Conservation (phyloP, 495 filamentous ascomycete genomes). For the Pyrenula aspistea region DNA sequence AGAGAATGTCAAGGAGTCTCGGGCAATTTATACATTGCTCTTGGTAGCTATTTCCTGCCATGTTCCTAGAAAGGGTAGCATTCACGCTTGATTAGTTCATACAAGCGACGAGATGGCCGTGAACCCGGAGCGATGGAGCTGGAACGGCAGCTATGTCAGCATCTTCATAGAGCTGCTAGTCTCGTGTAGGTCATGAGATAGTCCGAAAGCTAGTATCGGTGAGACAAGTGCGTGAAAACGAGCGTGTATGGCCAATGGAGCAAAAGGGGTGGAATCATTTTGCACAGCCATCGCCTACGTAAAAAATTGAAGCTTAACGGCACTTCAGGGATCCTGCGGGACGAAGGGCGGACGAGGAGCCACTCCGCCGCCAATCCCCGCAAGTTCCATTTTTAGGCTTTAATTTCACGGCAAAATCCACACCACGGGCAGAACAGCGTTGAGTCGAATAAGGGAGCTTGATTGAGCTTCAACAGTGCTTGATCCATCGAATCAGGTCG, state of each 20-base stretch:
- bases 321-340: neutral
- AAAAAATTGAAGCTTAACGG: neutral
- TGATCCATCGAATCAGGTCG: no score
- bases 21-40: neutral
- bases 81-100: no score
- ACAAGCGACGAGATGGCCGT: no score
- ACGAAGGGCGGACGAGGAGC: no score
- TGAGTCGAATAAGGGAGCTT: no score
- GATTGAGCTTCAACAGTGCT: no score
- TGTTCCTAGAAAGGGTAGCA: neutral
- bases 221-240: neutral
- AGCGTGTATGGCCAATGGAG: neutral
- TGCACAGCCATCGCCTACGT: neutral
- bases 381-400: no score
- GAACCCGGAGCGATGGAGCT: neutral
- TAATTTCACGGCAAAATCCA: no score
- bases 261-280: neutral
- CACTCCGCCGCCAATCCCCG: no score
- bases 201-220: neutral
- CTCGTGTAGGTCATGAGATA: neutral
- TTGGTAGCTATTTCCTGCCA: neutral
- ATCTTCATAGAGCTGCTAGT: neutral
- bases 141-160: neutral
- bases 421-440: no score
- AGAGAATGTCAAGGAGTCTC: neutral